Evolutionary conservation across 441 rosid genomes (phyloP), one percentile per base, ranked within the genome.

Genomic region (Metrosideros polymorpha): DNA sequence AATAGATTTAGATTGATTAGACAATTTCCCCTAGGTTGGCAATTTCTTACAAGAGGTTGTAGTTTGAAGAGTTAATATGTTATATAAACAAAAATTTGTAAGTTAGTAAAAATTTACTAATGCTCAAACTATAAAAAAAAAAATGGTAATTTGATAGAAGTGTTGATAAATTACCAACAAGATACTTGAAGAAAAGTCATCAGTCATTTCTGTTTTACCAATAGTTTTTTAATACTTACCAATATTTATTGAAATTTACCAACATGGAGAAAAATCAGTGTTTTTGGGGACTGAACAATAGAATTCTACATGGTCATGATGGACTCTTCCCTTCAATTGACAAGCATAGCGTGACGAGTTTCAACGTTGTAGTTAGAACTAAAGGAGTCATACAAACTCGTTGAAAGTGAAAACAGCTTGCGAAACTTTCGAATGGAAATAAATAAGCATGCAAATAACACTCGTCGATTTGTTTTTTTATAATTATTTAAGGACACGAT

Each of bases 381-480:
- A 35, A 66, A 18, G 45, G 77, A 35, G 27, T 35, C 45, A 19
- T 66, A 24, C 43, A 35, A 66, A 66, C 77, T 66, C 27, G 45
- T 19, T 35, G 77, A 35, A 66, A 66, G 77, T 32, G 45, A 66
- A 66, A 66, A 66, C 77, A 19, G 25, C 14, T 19, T 39, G 4
- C 45, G 3, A 29, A 66, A 63, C 39, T 63, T 63, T 63, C 76
- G 4, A 32, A 32, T 6, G 13, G 76, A 63, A 39, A 39, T 71
- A 63, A 35, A 35, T 66, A 71, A 71, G 17, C 3, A 39, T 1
- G 47, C n/a, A 22, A 32, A 63, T 30, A 32, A 39, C n/a, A 22
- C 17, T 0, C 0, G 17, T 19, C 27, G 4, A 25, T 35, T 15
- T 35, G 14, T 8, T 18, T 18, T 0, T 0, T 32, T 5, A 19